Evolutionary conservation across 2,329 filamentous ascomycete species (phyloP).

Genomic region (Trichophyton rubrum): DNA sequence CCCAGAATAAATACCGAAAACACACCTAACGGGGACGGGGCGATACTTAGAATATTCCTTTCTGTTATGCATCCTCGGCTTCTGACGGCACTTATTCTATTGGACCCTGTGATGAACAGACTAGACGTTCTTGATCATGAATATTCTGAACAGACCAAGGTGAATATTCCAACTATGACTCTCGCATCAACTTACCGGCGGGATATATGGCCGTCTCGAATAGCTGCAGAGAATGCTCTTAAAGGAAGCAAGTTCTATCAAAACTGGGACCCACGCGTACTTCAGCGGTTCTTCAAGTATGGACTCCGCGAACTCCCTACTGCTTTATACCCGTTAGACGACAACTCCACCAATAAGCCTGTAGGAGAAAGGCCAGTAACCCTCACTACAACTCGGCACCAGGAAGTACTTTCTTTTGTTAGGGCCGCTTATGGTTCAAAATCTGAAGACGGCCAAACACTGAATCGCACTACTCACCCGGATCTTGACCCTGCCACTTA

Average conservation of each 20-base stretch:
- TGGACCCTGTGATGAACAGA: conserved; percentile 69
- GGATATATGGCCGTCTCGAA: conserved; percentile 68
- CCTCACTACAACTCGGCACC: conserved; percentile 66
- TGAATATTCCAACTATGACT: conserved; percentile 26
- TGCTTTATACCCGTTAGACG: conserved; percentile 23
- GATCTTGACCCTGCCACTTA: conserved; percentile 31
- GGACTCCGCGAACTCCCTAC: conserved; percentile 68
- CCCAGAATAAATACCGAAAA: not conserved
- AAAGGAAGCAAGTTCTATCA: conserved; percentile 61
- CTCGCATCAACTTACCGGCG: conserved; percentile 57
- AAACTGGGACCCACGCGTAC: conserved; percentile 66
- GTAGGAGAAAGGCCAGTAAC: conserved; percentile 56
- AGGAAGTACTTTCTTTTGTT: conserved; percentile 55
- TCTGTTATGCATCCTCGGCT: conserved; percentile 70
- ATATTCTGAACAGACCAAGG: conserved; percentile 22
- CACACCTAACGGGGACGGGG: not conserved
- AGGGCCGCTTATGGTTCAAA: conserved; percentile 50
- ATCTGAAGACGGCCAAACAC: conserved; percentile 21
- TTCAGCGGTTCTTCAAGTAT: conserved; percentile 59
- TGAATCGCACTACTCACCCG: conserved; percentile 32
- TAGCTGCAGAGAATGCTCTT: conserved; percentile 56
- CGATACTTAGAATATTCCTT: conserved; percentile 44
- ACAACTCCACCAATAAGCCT: conserved; percentile 37
- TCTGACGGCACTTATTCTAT: conserved; percentile 58
- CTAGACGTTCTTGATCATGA: conserved; percentile 31